Evolutionary conservation across 2,329 filamentous ascomycete genomes (phyloP).

Genomic region (Leptographium radiaticola): DNA sequence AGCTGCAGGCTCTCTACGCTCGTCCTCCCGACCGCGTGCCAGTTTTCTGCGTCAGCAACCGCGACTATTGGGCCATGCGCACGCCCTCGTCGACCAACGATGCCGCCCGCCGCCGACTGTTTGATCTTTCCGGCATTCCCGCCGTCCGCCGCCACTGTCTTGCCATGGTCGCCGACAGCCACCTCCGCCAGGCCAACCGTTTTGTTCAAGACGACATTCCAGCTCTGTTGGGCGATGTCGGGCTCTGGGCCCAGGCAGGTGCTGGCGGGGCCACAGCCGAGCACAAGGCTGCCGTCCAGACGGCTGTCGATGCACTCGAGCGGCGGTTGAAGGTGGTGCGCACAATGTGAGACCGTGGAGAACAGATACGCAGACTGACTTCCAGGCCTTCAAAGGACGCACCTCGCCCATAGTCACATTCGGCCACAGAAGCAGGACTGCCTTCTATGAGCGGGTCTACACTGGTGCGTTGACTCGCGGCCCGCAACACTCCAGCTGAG

Average conservation of each 20-base stretch:
- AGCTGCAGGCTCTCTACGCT: not conserved
- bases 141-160: conserved; percentile 29
- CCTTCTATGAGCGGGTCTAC: too few species aligned
- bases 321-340: too few species aligned
- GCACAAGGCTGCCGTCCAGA: too few species aligned
- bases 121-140: conserved; percentile 26
- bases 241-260: conserved; percentile 30
- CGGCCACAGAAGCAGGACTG: too few species aligned
- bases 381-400: too few species aligned
- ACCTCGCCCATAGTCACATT: too few species aligned
- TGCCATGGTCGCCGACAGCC: conserved; percentile 28
- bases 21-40: not conserved
- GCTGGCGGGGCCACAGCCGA: too few species aligned
- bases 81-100: conserved; percentile 3
- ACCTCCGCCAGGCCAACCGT: conserved; percentile 20
- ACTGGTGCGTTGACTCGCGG: too few species aligned
- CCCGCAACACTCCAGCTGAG: too few species aligned
- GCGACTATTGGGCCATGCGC: not conserved
- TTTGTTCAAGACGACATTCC: conserved; percentile 29
- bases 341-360: too few species aligned
- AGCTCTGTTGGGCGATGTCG: conserved; percentile 24
- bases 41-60: not conserved
- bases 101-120: conserved; percentile 14
- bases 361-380: too few species aligned
- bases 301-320: too few species aligned